Evolutionary conservation across 345 rosid genomes (phyloP).

Genomic region (Zanthoxylum bungeanum): DNA sequence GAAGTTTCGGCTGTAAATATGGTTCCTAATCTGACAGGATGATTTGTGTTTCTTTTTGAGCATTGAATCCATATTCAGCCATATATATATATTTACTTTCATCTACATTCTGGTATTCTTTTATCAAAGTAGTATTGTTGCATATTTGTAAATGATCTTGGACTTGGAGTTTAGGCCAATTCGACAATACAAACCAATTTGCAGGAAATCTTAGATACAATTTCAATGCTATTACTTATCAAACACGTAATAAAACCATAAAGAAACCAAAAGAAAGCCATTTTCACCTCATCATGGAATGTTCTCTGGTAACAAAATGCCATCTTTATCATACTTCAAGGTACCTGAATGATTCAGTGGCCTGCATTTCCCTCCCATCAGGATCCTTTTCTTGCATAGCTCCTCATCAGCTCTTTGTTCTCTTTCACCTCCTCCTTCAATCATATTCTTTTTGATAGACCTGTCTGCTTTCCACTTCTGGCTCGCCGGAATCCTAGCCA

Average conservation of each 20-base stretch:
- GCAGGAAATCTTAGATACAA: neutral
- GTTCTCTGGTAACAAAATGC: constrained; percentile 41
- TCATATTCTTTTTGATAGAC: constrained; percentile 13
- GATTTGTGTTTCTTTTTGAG: neutral
- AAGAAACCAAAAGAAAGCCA: neutral
- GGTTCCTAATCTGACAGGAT: neutral
- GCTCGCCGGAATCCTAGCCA: constrained; percentile 18
- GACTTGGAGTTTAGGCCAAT: neutral
- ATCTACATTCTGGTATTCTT: too few relatives aligned
- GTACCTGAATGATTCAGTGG: constrained; percentile 42
- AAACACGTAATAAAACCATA: neutral
- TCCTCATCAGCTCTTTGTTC: constrained; percentile 19
- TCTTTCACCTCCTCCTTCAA: neutral
- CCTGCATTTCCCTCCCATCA: constrained; percentile 64
- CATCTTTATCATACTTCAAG: constrained; percentile 43
- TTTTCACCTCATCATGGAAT: constrained; percentile 7
- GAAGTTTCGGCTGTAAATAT: neutral
- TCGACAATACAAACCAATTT: too few relatives aligned
- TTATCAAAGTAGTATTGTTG: neutral
- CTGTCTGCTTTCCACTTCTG: constrained; percentile 26
- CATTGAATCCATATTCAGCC: neutral
- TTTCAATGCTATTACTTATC: neutral
- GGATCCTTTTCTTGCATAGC: constrained; percentile 70
- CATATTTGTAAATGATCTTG: neutral
- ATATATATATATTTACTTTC: too few relatives aligned